These are phyloP conservation scores for Hypoxylon fragiforme DNA, from an alignment of 495 filamentous ascomycete species.

Conservation along the genomic window DNA sequence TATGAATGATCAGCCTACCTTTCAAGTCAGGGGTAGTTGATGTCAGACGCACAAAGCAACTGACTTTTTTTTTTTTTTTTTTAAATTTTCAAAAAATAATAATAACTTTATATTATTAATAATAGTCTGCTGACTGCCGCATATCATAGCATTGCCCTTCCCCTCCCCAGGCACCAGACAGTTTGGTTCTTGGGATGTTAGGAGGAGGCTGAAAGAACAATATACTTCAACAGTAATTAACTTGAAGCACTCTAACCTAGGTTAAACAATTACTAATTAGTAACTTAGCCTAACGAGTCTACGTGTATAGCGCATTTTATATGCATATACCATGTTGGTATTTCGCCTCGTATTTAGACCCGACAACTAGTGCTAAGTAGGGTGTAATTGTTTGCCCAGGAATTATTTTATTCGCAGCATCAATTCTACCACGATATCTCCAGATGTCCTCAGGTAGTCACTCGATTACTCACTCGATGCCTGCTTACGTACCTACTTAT, in stretches of 20 bases:
- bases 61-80: too few species aligned
- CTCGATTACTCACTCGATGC: too few species aligned
- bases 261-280: too few species aligned
- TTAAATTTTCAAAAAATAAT: too few species aligned
- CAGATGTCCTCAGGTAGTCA: not conserved
- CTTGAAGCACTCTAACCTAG: constrained; percentile 14
- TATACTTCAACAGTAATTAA: constrained; percentile 13
- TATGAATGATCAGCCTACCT: constrained; percentile 16
- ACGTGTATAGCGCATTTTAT: not conserved
- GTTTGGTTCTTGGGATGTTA: not conserved
- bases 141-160: too few species aligned
- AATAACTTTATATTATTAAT: too few species aligned
- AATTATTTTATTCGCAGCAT: not conserved
- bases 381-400: constrained; percentile 23
- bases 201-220: not conserved
- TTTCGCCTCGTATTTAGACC: constrained; percentile 33
- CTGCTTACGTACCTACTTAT: constrained; percentile 7
- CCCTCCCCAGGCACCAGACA: not conserved
- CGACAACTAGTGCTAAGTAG: not conserved
- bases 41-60: constrained; percentile 30
- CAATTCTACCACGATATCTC: not conserved
- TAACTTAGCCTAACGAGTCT: constrained; percentile 2
- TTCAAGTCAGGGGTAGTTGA: not conserved
- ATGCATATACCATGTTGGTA: constrained; percentile 6
- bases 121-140: constrained; percentile 27